Evolutionary conservation across 2,329 filamentous ascomycete genomes (phyloP).

Genomic region (Pseudogymnoascus sp.): DNA sequence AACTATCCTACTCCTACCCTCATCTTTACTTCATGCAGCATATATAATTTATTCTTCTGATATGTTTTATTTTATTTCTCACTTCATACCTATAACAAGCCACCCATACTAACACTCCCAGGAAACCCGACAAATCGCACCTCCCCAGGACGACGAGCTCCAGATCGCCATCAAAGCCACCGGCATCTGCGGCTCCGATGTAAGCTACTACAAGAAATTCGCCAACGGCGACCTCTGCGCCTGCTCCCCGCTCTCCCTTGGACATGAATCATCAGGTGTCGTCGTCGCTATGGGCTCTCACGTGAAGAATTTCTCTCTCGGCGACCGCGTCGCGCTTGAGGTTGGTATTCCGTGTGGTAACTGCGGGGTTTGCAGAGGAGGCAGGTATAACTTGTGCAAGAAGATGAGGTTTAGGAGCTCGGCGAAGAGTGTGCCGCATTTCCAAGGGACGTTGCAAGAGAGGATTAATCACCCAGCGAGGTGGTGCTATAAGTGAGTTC

Average conservation of each 20-base stretch:
- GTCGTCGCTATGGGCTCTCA: conserved; percentile 61
- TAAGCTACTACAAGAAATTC: conserved; percentile 62
- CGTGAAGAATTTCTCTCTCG: conserved; percentile 55
- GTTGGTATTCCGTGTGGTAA: conserved; percentile 79
- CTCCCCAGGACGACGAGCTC: conserved; percentile 53
- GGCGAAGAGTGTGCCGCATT: conserved; percentile 55
- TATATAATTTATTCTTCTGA: background rate
- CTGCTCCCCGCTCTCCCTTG: conserved; percentile 56
- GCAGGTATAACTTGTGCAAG: conserved; percentile 82
- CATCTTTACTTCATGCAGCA: background rate
- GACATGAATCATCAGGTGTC: conserved; percentile 71
- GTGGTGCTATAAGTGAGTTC: conserved; percentile 53
- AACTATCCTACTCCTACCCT: conserved; percentile 51
- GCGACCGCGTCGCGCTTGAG: conserved; percentile 87
- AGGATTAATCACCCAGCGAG: conserved; percentile 53
- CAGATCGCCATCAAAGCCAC: conserved; percentile 58
- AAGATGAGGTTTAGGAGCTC: conserved; percentile 66
- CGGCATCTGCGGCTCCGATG: conserved; percentile 63
- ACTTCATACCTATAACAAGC: conserved; percentile 33
- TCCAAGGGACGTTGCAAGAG: conserved; percentile 55
- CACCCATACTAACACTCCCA: conserved; percentile 26
- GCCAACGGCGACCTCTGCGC: conserved; percentile 61
- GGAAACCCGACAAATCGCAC: conserved; percentile 55
- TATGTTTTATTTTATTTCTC: conserved; percentile 37
- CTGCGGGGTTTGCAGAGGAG: conserved; percentile 70